Conservation (phyloP, 805 yeast species). For the Candida nemodendra region DNA sequence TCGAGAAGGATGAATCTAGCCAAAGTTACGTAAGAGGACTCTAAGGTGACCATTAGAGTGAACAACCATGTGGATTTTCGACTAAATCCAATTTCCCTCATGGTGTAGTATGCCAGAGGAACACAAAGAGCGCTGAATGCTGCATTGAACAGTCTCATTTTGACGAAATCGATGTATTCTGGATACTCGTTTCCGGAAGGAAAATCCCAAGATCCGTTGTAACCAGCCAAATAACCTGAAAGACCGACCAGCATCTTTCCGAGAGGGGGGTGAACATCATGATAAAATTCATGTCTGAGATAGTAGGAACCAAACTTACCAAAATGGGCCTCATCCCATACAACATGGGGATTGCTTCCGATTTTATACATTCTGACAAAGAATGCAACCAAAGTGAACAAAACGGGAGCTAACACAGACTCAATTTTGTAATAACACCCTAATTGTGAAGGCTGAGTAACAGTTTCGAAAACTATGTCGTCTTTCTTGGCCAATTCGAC, state of each 20-base stretch:
- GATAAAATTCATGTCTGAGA: slow-evolving; percentile 74
- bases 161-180: slow-evolving; percentile 69
- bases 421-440: slow-evolving; percentile 24
- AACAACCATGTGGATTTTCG: slow-evolving; percentile 74
- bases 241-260: slow-evolving; percentile 80
- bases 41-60: slow-evolving; percentile 76
- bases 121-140: slow-evolving; percentile 78
- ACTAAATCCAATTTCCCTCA: slow-evolving; percentile 71
- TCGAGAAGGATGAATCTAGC: slow-evolving; percentile 89
- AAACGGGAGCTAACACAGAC: slow-evolving; percentile 48
- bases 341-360: slow-evolving; percentile 70
- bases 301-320: slow-evolving; percentile 85
- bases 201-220: slow-evolving; percentile 85
- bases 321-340: slow-evolving; percentile 98
- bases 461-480: slow-evolving; percentile 10
- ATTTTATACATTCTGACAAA: slow-evolving; percentile 73
- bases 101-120: slow-evolving; percentile 83
- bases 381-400: slow-evolving; percentile 69
- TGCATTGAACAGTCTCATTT: slow-evolving; percentile 89
- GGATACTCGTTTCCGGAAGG: slow-evolving; percentile 81
- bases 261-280: slow-evolving; percentile 85
- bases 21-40: slow-evolving; percentile 78
- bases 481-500: slow-evolving; percentile 26
- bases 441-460: slow-evolving; percentile 4
- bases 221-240: slow-evolving; percentile 80